Evolutionary conservation across 2,329 filamentous ascomycete genomes (phyloP).

Genomic region (Paraphoma chrysanthemicola): DNA sequence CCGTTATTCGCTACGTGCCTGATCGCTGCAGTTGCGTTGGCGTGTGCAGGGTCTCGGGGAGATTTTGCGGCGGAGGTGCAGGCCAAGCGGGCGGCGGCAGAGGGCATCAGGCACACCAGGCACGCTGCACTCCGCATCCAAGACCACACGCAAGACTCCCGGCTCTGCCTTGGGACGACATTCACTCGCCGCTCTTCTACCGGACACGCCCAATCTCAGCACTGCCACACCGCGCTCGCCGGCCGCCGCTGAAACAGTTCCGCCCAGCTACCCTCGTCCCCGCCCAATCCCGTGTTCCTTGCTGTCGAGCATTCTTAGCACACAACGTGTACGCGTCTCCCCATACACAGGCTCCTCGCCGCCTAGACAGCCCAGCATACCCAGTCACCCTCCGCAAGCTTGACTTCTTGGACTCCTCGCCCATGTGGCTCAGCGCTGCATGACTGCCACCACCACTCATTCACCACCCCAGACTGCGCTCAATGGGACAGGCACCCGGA

Average conservation of each 20-base stretch:
- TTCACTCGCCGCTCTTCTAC: not conserved
- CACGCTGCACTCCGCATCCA: not conserved
- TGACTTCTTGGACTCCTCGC: not conserved
- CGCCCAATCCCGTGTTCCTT: constrained; percentile 29
- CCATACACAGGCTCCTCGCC: constrained; percentile 1
- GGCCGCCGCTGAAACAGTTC: constrained; percentile 31
- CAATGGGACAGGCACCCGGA: constrained; percentile 38
- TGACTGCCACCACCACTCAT: constrained; percentile 21
- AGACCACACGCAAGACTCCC: not conserved
- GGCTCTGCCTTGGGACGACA: not conserved
- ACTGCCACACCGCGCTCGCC: constrained; percentile 3
- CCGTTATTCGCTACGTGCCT: constrained; percentile 26
- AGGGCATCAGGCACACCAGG: not conserved
- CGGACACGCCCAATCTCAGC: not conserved
- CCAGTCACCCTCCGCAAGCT: not conserved
- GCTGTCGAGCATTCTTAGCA: constrained; percentile 39
- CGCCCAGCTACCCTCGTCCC: constrained; percentile 17
- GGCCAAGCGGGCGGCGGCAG: not conserved
- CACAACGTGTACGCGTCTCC: constrained; percentile 28
- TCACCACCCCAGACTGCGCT: constrained; percentile 25
- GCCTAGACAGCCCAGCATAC: not conserved
- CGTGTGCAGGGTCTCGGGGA: constrained; percentile 15
- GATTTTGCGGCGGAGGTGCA: constrained; percentile 4
- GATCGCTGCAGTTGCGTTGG: constrained; percentile 11
- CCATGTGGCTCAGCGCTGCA: constrained; percentile 19